Evolutionary conservation across 352 stramenopile genomes (phyloP), one percentile per base, ranked within the genome.

Genomic region (Phytophthora hybrid): DNA sequence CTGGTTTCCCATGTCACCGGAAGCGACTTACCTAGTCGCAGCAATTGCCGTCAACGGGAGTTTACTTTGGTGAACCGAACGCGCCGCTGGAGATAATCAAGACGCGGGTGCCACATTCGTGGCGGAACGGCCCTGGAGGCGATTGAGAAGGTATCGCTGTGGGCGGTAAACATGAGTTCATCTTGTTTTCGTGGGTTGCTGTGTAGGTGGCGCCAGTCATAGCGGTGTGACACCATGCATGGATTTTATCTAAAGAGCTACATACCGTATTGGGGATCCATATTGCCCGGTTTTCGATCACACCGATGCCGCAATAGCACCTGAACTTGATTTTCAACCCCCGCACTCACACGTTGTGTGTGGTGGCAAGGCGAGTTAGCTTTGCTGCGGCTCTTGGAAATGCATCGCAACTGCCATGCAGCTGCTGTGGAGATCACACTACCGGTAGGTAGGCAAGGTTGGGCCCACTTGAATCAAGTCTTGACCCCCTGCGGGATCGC

Each of bases 81-180:
- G 18, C 47, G 55, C 32, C 14, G 56, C n/a, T 23, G n/a, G 53
- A 32, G 61, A 66, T 74, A 70, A 74, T 71, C 67, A 70, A 60
- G 37, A 66, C 26, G 10, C 31, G 46, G 19, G 16, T 7, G 16
- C 41, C 41, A 51, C 16, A 51, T 51, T 44, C 9, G 34, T 41
- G 34, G 34, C 34, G 16, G 5, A 13, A 51, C 9, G 47, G 9
- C 47, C n/a, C 29, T 13, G 23, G 14, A 8, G 32, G 8, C n/a
- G 19, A 39, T 49, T 14, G 37, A 44, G 37, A 44, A 44, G 37
- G 54, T 46, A 34, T 56, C 26, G 19, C 18, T 46, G 7, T 14
- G 29, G 49, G 41, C 59, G 4, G 60, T 74, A 74, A 74, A 70
- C 67, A 74, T 69, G 60, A 41, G 23, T 65, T 66, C 60, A 10